Evolutionary conservation across 139 green algal genomes (phyloP).

Genomic region (Coelastrella sp.): DNA sequence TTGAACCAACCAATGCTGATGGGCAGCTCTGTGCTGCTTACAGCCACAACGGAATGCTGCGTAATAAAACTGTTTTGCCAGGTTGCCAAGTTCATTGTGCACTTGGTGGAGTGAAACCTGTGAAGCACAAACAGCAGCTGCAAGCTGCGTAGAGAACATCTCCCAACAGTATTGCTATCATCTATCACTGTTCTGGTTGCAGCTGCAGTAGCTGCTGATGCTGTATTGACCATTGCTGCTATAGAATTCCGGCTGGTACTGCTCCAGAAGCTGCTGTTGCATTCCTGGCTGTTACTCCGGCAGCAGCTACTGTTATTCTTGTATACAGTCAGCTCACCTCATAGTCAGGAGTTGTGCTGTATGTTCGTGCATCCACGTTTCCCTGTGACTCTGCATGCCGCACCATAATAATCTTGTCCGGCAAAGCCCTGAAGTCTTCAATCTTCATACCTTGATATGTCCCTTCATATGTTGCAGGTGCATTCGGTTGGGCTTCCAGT

Average conservation of each 20-base stretch:
- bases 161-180: no score
- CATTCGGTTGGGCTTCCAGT: background rate
- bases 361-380: slow-evolving; percentile 37
- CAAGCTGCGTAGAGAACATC: no score
- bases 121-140: no score
- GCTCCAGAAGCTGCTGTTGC: background rate
- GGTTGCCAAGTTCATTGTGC: no score
- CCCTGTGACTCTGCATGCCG: slow-evolving; percentile 50
- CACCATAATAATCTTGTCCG: slow-evolving; percentile 55
- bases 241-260: background rate
- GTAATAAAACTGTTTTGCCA: no score
- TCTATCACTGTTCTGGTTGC: background rate
- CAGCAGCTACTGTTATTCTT: background rate
- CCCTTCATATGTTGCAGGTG: background rate
- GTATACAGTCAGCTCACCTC: background rate
- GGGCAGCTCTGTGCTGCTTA: no score
- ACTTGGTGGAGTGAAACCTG: no score
- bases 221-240: background rate
- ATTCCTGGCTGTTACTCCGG: background rate
- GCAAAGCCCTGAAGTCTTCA: slow-evolving; percentile 44
- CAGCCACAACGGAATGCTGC: no score
- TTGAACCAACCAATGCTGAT: no score
- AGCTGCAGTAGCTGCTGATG: background rate
- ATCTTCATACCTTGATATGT: slow-evolving; percentile 35
- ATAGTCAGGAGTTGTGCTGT: slow-evolving; percentile 43